Evolutionary conservation across 129 eudicot genomes (phyloP).

Genomic region (Saposhnikovia divaricata): DNA sequence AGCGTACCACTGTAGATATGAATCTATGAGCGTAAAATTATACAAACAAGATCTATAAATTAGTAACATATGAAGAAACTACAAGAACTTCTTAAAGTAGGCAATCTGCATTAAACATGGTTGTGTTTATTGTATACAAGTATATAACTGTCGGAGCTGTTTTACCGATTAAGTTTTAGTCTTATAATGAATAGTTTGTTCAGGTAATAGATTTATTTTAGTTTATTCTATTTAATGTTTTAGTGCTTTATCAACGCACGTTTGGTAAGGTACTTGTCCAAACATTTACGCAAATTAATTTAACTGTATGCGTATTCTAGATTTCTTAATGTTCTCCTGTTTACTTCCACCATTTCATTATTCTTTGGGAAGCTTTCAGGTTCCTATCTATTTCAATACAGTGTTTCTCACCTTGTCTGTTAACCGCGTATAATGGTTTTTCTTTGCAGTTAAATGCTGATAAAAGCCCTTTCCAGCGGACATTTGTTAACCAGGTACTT

Average conservation of each 20-base stretch:
- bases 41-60: neutral
- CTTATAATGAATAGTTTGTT: neutral
- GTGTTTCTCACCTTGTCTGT: neutral
- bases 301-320: neutral
- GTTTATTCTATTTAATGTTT: neutral
- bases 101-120: neutral
- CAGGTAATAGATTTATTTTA: neutral
- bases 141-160: neutral
- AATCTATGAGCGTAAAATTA: neutral
- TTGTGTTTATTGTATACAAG: neutral
- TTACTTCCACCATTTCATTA: neutral
- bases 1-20: neutral
- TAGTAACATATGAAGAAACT: neutral
- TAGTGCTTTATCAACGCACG: neutral
- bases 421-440: constrained; percentile 8
- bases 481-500: constrained; percentile 91
- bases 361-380: neutral
- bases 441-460: constrained; percentile 79
- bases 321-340: neutral
- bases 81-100: neutral
- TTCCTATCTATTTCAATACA: neutral
- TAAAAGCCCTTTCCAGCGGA: constrained; percentile 93
- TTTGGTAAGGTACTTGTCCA: neutral
- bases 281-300: neutral
- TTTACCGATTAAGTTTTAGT: neutral